These are phyloP conservation scores for Poa pratensis DNA, from an alignment of 176 grass and related monocot genomes.

Conservation along the genomic window DNA sequence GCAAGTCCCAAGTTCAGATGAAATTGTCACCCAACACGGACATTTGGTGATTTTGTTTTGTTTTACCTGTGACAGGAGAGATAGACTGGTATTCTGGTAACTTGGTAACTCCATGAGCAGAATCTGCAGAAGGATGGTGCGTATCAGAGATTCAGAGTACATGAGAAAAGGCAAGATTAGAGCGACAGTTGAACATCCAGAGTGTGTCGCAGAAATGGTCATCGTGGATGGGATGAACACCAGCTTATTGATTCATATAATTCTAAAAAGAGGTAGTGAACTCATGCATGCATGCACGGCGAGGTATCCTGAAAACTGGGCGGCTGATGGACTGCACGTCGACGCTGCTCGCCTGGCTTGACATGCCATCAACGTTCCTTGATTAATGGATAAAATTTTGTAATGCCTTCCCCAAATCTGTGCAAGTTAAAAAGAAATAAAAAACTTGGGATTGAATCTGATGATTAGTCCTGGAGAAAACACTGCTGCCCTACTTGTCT, in stretches of 20 bases:
- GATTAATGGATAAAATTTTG: neutral
- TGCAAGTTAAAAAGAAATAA: no score
- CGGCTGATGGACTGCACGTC: conserved; percentile 45
- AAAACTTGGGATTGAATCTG: neutral
- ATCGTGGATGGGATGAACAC: neutral
- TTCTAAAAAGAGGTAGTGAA: neutral
- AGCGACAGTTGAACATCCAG: neutral
- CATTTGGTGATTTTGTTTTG: neutral
- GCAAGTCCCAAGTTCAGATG: conserved; percentile 35
- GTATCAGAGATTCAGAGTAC: neutral
- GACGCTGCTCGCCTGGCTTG: neutral
- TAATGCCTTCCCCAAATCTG: neutral
- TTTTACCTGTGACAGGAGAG: conserved; percentile 15
- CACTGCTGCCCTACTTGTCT: neutral
- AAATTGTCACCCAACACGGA: neutral
- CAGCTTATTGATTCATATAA: neutral
- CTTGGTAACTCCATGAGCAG: neutral
- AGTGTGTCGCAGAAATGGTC: neutral
- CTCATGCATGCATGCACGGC: neutral
- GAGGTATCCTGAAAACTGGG: neutral
- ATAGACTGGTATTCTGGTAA: neutral
- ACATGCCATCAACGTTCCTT: conserved; percentile 29
- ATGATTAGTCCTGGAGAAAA: neutral
- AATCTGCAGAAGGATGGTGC: neutral
- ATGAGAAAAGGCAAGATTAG: neutral